Conservation (phyloP, 192 early-diverging fungal species). For the Allomyces javanicus region DNA sequence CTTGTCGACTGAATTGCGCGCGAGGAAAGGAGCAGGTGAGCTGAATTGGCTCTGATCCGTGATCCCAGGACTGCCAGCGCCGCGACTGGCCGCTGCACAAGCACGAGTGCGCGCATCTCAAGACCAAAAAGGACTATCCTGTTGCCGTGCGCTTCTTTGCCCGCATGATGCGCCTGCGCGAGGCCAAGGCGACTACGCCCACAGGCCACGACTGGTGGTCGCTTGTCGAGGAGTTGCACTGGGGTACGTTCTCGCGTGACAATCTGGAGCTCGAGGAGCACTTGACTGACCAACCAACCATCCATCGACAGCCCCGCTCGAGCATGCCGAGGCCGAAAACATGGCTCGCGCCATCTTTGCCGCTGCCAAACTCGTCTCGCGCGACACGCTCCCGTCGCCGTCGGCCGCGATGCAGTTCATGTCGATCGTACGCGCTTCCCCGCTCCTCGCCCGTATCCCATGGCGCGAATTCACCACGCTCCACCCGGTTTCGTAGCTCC, state of each 20-base stretch:
- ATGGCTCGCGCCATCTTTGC: neutral
- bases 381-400: neutral
- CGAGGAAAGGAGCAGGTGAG: neutral
- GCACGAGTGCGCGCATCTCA: neutral
- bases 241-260: no score
- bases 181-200: no score
- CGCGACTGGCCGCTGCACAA: neutral
- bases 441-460: no score
- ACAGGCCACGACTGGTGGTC: neutral
- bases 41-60: neutral
- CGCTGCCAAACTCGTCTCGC: neutral
- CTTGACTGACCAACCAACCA: no score
- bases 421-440: neutral
- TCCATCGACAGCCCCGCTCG: no score
- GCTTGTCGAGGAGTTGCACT: neutral
- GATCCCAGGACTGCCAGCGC: neutral
- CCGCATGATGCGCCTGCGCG: neutral
- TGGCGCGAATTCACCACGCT: no score
- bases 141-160: neutral
- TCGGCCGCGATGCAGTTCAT: neutral
- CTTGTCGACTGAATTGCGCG: neutral
- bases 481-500: neutral
- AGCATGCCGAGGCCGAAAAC: neutral
- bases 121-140: neutral
- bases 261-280: no score